phyloP scores from a whole-genome alignment of 2,329 filamentous ascomycete species.

The Rutstroemia sp. region DNA sequence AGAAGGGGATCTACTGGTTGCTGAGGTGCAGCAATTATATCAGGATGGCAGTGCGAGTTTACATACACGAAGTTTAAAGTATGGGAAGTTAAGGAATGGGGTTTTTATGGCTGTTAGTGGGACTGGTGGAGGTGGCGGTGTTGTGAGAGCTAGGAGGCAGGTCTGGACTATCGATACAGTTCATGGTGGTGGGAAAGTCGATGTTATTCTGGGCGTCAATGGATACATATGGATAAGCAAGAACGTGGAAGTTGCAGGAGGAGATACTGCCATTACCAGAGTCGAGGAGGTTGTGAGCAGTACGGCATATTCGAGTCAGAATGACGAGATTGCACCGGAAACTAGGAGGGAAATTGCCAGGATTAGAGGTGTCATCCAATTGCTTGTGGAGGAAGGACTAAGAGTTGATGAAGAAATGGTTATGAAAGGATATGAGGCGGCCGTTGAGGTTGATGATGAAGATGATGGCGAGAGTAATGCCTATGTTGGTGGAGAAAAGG shows the following conservation, averaged over 20 bases:
- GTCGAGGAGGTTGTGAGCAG: slow-evolving; percentile 82
- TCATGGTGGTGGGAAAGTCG: slow-evolving; percentile 57
- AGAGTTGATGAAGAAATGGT: slow-evolving; percentile 89
- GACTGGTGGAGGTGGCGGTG: slow-evolving; percentile 70
- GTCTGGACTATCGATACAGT: slow-evolving; percentile 70
- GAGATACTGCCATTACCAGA: slow-evolving; percentile 58
- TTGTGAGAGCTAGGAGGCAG: slow-evolving; percentile 77
- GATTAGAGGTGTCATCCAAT: slow-evolving; percentile 71
- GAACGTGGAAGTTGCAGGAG: slow-evolving; percentile 57
- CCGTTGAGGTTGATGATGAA: slow-evolving; percentile 63
- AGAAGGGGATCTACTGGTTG: slow-evolving; percentile 88
- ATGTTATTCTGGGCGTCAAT: slow-evolving; percentile 88
- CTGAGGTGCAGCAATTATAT: slow-evolving; percentile 87
- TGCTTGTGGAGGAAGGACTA: slow-evolving; percentile 73
- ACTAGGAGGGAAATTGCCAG: slow-evolving; percentile 85
- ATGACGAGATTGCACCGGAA: slow-evolving; percentile 70
- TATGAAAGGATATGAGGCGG: slow-evolving; percentile 71
- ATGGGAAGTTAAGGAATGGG: slow-evolving; percentile 92
- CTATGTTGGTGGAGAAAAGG: slow-evolving; percentile 45
- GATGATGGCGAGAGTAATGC: slow-evolving; percentile 48
- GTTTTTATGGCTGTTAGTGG: slow-evolving; percentile 78
- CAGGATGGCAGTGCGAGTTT: slow-evolving; percentile 78
- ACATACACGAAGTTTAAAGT: slow-evolving; percentile 85
- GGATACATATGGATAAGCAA: slow-evolving; percentile 95
- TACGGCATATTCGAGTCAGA: slow-evolving; percentile 90